These are phyloP conservation scores for Pseudonitzschia multiseries DNA, from an alignment of 108 stramenopile species.

Conservation along the genomic window DNA sequence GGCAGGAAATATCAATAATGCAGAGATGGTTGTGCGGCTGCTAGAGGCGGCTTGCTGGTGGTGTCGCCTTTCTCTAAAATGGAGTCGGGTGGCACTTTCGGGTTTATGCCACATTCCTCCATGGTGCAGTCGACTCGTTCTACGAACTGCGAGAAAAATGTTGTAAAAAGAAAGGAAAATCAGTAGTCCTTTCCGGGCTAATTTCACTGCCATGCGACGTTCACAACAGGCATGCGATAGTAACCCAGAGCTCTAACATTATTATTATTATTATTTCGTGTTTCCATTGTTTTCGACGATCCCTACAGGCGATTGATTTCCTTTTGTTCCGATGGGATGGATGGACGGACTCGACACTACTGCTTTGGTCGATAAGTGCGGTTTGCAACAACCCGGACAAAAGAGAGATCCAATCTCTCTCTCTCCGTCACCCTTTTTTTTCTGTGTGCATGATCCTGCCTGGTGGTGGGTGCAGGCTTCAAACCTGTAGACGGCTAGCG, in stretches of 20 bases:
- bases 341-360: no score
- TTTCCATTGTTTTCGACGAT: neutral
- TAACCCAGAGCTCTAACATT: constrained; percentile 15
- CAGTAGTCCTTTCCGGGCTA: constrained; percentile 14
- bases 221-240: neutral
- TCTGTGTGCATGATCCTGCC: constrained; percentile 84
- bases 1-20: no score
- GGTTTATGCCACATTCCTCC: neutral
- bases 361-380: no score
- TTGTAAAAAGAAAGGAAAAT: constrained; percentile 9
- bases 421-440: neutral
- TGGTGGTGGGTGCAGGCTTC: constrained; percentile 89
- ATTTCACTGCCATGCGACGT: constrained; percentile 3
- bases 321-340: no score
- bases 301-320: no score
- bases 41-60: neutral
- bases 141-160: neutral
- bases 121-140: neutral
- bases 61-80: neutral
- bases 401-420: no score
- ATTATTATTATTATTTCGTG: neutral
- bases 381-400: no score
- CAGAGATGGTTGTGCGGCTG: constrained; percentile 1
- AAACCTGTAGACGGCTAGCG: constrained; percentile 85
- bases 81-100: neutral